Base-by-base conservation (phyloP, 306 rosid species). In the Sophora flavescens region DNA sequence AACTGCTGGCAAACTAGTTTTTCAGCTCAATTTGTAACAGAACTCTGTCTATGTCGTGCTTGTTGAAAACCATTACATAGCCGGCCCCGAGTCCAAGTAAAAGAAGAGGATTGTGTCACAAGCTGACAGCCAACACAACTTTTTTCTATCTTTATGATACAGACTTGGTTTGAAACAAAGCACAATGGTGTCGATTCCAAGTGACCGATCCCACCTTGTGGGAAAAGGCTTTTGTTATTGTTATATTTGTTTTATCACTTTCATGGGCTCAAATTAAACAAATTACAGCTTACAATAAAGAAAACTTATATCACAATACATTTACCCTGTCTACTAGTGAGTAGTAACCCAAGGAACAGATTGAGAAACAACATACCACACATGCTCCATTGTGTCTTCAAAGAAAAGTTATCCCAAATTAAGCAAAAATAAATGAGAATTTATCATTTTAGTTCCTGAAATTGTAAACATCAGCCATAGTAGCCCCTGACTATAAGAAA, bases 11-110 rank as follows among this genome's bases (percentile, higher is more conserved):
- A 28, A 59, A 56, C 75, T 32, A 13, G 35, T 9, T 68, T 35
- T 59, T 9, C 58, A 68, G 57, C 62, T 58, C 67, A 67, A 53
- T 61, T 56, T 47, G 52, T 47, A 47, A 12, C 52, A 47, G 52
- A 47, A 47, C 6, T 13, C 16, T 47, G 16, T 12, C 5, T 47
- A 47, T 35, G 38, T 35, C 7, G 28, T 14, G 18, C 67, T 62
- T 62, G 13, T n/a, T 62, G 22, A 32, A 62, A 62, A 36, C 0
- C 17, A 3, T 62, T 33, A 61, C 47, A 33, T 14, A 5, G 66
- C 11, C 4, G 0, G 36, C 39, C 39, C 22, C 22, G 22, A 1
- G 1, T 28, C 18, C 11, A 13, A 61, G 42, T 41, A 0, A 22
- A 22, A 22, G 22, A 22, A 22, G n/a, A n/a, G n/a, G n/a, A n/a